Evolutionary conservation across 148 eudicot genomes (phyloP).

Genomic region (Rhododendron molle): DNA sequence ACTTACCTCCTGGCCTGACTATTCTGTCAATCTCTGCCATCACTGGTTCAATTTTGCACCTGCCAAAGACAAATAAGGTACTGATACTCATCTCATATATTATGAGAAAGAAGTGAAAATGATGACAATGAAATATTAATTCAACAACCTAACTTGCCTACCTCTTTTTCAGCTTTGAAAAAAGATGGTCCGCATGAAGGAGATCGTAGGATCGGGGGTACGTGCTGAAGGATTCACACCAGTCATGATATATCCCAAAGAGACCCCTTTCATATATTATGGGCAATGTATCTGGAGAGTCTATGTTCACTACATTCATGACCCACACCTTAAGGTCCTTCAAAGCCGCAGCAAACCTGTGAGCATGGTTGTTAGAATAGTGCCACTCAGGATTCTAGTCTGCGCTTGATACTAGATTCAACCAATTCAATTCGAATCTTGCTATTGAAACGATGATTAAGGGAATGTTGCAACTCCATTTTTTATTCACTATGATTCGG

Average conservation of each 20-base stretch:
- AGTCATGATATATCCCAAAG: conserved; percentile 62
- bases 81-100: conserved; percentile 2
- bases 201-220: conserved; percentile 73
- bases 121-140: neutral
- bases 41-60: conserved; percentile 51
- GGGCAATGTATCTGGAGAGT: conserved; percentile 62
- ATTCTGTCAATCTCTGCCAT: conserved; percentile 73
- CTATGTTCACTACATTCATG: conserved; percentile 60
- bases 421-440: neutral
- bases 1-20: conserved; percentile 56
- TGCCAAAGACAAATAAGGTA: conserved; percentile 21
- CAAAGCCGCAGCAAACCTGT: conserved; percentile 72
- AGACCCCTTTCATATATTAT: conserved; percentile 65
- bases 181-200: conserved; percentile 64
- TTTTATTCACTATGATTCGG: neutral
- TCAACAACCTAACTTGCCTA: conserved; percentile 1
- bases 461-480: neutral
- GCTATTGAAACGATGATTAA: neutral
- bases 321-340: conserved; percentile 71
- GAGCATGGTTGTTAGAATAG: neutral
- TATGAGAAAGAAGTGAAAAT: neutral
- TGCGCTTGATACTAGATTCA: neutral
- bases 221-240: conserved; percentile 73
- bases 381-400: neutral
- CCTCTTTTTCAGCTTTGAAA: conserved; percentile 56